Base-by-base conservation (phyloP, 2,329 filamentous ascomycete species). In the Diplodia mutila region DNA sequence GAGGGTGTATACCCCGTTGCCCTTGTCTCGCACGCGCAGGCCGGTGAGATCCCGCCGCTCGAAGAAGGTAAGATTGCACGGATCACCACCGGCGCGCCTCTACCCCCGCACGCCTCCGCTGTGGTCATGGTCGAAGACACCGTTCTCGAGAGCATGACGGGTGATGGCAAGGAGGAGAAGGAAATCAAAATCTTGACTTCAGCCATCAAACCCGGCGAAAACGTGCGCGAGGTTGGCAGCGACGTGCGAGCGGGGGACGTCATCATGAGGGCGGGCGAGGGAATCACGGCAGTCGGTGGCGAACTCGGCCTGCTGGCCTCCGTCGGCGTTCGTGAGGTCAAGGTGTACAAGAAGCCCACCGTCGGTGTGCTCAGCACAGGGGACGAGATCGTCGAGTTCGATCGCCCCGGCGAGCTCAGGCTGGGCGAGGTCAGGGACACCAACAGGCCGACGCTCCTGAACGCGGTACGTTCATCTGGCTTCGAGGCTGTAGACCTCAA, bases 121-220 rank as follows among this genome's bases (percentile, higher is more conserved):
- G 94, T 99, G 5, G 90, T 97, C 55, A 98, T 96, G 93, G 95
- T 99, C 0, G 95, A 99, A 80, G 95, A 97, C 75, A 99, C 95
- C 0, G 80, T 89, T 0, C 83, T 99, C 4, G 88, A 86, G 69
- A 89, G 87, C 1, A 88, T 87, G 78, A 95, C 93, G 0, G 89
- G 91, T 0, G 92, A 97, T 72, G 91, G 89, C 0, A 85, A 85
- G 61, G 95, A 99, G 80, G 95, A 99, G 78, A 90, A 89, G 59
- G 91, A 93, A 69, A 87, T 99, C 2, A 92, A 97, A 76, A 94
- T 99, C 46, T 82, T 97, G 1, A 93, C 92, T 0, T 88, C 90
- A 32, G 87, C 87, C 9, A 88, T 97, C 59, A 87, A 87, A 63
- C 81, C 87, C 3, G 91, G 91, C 23, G 93, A 98, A 76, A 99